These are phyloP conservation scores for Fonsecaea multimorphosa DNA, from an alignment of 2,329 filamentous ascomycete genomes.

Conservation along the genomic window DNA sequence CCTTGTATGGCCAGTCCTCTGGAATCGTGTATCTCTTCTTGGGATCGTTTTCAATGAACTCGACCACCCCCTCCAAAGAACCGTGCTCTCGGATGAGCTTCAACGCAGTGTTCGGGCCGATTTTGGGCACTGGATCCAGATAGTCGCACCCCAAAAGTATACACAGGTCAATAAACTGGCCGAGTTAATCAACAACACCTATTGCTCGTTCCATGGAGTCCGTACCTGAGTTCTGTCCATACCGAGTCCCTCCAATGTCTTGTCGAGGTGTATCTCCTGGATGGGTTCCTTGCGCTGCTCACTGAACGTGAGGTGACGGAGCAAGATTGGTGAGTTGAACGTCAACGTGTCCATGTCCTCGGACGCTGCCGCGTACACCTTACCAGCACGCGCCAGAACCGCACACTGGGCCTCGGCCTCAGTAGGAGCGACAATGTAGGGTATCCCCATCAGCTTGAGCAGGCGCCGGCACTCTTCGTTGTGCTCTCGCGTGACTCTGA, in stretches of 20 bases:
- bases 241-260: constrained; percentile 80
- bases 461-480: constrained; percentile 92
- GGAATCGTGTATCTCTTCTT: constrained; percentile 84
- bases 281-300: constrained; percentile 98
- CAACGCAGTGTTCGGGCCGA: constrained; percentile 88
- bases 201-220: background rate
- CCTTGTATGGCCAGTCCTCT: constrained; percentile 94
- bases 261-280: constrained; percentile 88
- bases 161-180: constrained; percentile 93
- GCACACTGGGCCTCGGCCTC: constrained; percentile 98
- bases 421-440: constrained; percentile 92
- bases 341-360: constrained; percentile 99
- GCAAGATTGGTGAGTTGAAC: constrained; percentile 87
- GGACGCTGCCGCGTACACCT: constrained; percentile 94
- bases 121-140: constrained; percentile 91
- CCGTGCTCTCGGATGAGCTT: constrained; percentile 94
- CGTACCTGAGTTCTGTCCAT: constrained; percentile 86
- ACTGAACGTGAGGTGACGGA: constrained; percentile 93
- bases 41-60: constrained; percentile 74
- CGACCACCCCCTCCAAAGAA: constrained; percentile 83
- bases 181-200: constrained; percentile 9
- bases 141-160: constrained; percentile 98
- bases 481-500: constrained; percentile 94
- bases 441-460: constrained; percentile 93
- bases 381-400: constrained; percentile 81